Evolutionary conservation across 2,329 filamentous ascomycete species (phyloP).

Genomic region (Dothistroma pini): DNA sequence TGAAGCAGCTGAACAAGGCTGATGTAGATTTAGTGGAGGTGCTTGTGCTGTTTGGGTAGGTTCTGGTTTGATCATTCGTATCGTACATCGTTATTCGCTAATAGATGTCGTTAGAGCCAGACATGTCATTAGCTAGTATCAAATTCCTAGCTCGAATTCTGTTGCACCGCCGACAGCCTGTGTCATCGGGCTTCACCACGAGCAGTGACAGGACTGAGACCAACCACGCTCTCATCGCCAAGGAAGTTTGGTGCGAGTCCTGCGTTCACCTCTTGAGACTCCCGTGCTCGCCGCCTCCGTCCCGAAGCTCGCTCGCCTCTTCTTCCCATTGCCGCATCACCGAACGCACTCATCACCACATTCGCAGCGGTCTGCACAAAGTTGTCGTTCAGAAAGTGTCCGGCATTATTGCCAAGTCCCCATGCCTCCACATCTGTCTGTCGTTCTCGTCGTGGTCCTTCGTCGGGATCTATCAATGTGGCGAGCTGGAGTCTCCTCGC

Average conservation of each 20-base stretch:
- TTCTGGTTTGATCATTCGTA: background rate
- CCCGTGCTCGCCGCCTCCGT: slow-evolving; percentile 24
- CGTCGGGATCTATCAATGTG: slow-evolving; percentile 31
- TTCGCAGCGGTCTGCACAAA: slow-evolving; percentile 42
- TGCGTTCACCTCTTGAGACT: slow-evolving; percentile 17
- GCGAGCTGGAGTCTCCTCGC: slow-evolving; percentile 52
- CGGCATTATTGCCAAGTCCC: slow-evolving; percentile 50
- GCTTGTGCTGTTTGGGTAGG: too few relatives aligned
- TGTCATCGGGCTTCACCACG: background rate
- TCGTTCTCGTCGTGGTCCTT: slow-evolving; percentile 36
- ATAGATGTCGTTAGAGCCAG: background rate
- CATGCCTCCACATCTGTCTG: slow-evolving; percentile 27
- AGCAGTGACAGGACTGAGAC: slow-evolving; percentile 11
- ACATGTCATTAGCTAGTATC: background rate
- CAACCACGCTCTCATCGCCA: slow-evolving; percentile 35
- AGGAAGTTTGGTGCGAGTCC: slow-evolving; percentile 34
- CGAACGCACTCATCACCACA: slow-evolving; percentile 33
- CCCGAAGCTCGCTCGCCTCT: slow-evolving; percentile 32
- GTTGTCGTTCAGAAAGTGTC: slow-evolving; percentile 61
- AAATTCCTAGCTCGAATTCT: background rate
- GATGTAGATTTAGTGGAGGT: background rate
- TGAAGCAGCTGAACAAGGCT: background rate
- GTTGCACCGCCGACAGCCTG: background rate
- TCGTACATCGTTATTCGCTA: background rate
- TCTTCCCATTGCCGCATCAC: slow-evolving; percentile 31